These are phyloP conservation scores for Secale cereale DNA, from an alignment of 176 grass and related monocot genomes.

Conservation along the genomic window DNA sequence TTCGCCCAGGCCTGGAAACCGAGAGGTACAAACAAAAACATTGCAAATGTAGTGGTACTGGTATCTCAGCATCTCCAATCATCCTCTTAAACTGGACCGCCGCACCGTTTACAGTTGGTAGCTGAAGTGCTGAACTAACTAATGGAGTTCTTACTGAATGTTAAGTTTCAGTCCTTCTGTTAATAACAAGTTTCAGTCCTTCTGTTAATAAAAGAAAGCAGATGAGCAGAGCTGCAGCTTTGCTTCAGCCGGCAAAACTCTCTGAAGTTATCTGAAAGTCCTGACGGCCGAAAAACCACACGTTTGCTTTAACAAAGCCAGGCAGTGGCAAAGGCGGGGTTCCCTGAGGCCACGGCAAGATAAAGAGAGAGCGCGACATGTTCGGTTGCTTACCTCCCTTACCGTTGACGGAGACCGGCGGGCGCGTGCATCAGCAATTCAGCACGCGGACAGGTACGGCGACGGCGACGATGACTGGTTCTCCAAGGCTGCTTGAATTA, in stretches of 20 bases:
- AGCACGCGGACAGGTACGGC: neutral
- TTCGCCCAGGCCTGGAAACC: too few relatives aligned
- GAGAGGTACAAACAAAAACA: neutral
- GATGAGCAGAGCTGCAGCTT: neutral
- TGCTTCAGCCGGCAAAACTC: conserved; percentile 33
- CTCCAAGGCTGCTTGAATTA: neutral
- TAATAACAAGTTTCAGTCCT: too few relatives aligned
- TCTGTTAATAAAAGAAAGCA: too few relatives aligned
- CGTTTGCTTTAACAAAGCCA: conserved; percentile 27
- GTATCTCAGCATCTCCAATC: neutral
- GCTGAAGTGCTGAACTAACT: too few relatives aligned
- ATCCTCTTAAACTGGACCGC: neutral
- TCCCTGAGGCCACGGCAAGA: neutral
- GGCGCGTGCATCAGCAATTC: neutral
- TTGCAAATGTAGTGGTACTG: neutral
- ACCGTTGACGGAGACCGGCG: conserved; percentile 11
- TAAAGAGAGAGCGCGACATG: neutral
- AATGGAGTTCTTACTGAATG: too few relatives aligned
- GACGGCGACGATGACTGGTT: neutral
- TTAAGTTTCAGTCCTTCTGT: too few relatives aligned
- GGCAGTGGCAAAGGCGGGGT: neutral
- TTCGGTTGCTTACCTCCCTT: neutral
- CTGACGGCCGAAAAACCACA: conserved; percentile 14
- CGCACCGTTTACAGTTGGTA: neutral
- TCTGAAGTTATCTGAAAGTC: neutral